Evolutionary conservation across 331 rosid species (phyloP), one percentile per base, ranked within the genome.

Genomic region (Telfairia occidentalis): DNA sequence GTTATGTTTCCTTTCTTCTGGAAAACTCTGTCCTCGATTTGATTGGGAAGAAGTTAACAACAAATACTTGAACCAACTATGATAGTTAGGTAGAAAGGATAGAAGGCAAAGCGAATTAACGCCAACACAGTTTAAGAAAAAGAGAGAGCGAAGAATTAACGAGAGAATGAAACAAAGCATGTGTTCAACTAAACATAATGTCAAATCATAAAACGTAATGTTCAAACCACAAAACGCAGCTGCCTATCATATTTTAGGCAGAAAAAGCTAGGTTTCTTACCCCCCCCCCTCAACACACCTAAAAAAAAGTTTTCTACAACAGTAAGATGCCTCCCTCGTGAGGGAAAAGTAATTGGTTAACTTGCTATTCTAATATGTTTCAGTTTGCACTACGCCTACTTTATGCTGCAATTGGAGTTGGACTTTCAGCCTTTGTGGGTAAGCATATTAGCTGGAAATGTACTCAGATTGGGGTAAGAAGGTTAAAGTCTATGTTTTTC

Each of bases 351-450:
- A 63, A 65, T 46, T 30, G 71, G 73, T 53, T 80, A 65, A 38
- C 70, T 76, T 60, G 43, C 50, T 38, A 26, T 28, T 28, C 55
- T 45, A 66, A 30, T 28, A 45, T 61, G 60, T 76, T 79, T 63
- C 87, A 94, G 98, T 92, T 83, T 81, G 91, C 98, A 40, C 85
- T 81, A 21, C 88, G 80, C 77, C 85, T 94, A 45, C 78, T 94
- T 52, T 84, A 59, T 34, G 89, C 84, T 66, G 98, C 98, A 57
- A 35, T 94, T 81, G 97, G 92, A 77, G 95, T 91, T 61, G 97
- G 96, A 76, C 2, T 89, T 67, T 84, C 87, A 1, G 96, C 95
- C 80, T 94, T 94, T 81, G 83, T 94, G 45, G 97, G 98, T 91
- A 83, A 64, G 84, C 77, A 50, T 52, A 69, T 10, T 52, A 13